Evolutionary conservation across 2,329 filamentous ascomycete species (phyloP), one percentile per base, ranked within the genome.

Genomic region (Paracoccidioides brasiliensis): DNA sequence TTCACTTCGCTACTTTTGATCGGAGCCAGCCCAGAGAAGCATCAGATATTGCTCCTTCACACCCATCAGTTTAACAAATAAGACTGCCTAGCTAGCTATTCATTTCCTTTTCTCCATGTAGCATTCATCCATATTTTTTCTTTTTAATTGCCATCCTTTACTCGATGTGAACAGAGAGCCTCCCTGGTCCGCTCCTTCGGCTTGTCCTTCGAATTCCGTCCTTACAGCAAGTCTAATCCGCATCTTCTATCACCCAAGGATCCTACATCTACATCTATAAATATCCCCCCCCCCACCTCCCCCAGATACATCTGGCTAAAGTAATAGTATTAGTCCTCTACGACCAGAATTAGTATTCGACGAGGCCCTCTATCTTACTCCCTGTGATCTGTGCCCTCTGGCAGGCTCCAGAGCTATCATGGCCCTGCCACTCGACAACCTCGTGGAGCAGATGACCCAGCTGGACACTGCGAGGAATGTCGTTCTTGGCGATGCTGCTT

Each of bases 381-480:
- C 30, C 14, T n/a, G 30, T 28, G 14, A 14, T 12, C n/a, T 14
- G 28, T 15, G 52, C 37, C 52, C 12, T 30, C 40, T 15, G n/a
- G 42, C 15, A 22, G 28, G 42, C 28, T n/a, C 32, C 32, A 28
- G 30, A 38, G 38, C 44, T 41, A 56, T 41, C 42, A 57, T 59
- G 55, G 46, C 56, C 44, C 33, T 54, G 32, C 53, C 59, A 28
- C 55, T 72, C 57, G 75, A 81, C 55, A 80, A 81, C 37, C 79
- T 89, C 58, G 76, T 80, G 66, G 84, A 90, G 66, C 88, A 91
- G 72, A 81, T 97, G 65, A 81, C 82, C 64, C 90, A 96, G 76
- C 84, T 98, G 63, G 84, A 94, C 69, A 85, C 87, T 64, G 93
- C 93, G 60, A 88, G 93, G 67, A 88, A 88, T 69, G 85, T 97